Conservation (phyloP, 1,284 basidiomycete species). For the Coniophora puteana region DNA sequence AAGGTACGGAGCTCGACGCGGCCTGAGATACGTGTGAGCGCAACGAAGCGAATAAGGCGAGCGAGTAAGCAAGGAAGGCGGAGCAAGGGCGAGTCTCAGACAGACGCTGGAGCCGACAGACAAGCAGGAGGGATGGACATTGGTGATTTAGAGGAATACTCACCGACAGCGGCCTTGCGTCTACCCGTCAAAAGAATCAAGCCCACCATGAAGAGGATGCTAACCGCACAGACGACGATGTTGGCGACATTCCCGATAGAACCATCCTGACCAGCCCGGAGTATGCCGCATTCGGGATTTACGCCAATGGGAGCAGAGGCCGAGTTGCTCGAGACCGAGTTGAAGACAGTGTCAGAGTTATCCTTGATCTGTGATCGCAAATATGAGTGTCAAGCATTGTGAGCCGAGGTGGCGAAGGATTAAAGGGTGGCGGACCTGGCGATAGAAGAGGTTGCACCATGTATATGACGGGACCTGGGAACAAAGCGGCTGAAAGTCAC, state of each 20-base stretch:
- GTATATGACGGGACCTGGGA: conserved; percentile 57
- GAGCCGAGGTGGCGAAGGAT: conserved; percentile 3
- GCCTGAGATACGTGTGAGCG: conserved; percentile 38
- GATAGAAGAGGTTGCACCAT: conserved; percentile 72
- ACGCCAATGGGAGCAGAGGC: conserved; percentile 54
- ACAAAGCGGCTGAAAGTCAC: conserved; percentile 59
- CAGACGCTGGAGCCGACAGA: no score
- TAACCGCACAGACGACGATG: conserved; percentile 62
- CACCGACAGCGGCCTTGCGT: conserved; percentile 43
- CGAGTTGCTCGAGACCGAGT: conserved; percentile 34
- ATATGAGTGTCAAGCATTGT: no score
- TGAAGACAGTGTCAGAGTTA: conserved; percentile 30
- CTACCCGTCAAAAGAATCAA: conserved; percentile 44
- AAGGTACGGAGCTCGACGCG: conserved; percentile 67
- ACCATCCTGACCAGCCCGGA: conserved; percentile 40
- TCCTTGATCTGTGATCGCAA: conserved; percentile 28
- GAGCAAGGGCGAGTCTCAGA: conserved; percentile 1
- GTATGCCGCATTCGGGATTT: conserved; percentile 54
- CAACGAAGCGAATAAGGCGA: conserved; percentile 6
- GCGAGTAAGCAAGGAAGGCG: not conserved
- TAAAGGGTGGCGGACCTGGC: conserved; percentile 38
- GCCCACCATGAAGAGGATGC: conserved; percentile 45
- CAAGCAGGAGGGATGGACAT: not conserved
- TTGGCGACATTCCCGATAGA: conserved; percentile 73
- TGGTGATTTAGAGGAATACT: conserved; percentile 12